Conservation (phyloP, 1,284 basidiomycete species). For the Rhodotorula sp. region DNA sequence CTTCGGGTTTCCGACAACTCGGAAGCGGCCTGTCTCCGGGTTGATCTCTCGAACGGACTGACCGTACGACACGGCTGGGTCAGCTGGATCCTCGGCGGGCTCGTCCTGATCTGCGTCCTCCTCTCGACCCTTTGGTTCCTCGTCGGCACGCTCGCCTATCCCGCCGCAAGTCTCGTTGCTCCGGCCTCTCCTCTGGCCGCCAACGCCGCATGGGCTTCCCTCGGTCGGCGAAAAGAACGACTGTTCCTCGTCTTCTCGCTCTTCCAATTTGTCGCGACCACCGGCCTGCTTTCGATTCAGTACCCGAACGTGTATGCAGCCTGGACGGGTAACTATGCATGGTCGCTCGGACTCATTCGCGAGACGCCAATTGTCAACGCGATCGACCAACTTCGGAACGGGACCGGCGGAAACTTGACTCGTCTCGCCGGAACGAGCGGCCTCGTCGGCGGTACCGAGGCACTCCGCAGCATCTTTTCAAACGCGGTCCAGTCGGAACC, state of each 20-base stretch:
- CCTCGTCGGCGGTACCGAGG: conserved; percentile 44
- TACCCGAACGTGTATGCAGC: conserved; percentile 78
- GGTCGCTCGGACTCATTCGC: conserved; percentile 80
- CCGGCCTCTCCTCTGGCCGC: conserved; percentile 6
- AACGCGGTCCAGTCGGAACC: conserved; percentile 53
- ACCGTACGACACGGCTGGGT: conserved; percentile 72
- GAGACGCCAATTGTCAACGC: conserved; percentile 66
- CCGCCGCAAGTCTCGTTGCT: conserved; percentile 44
- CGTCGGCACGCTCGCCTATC: conserved; percentile 46
- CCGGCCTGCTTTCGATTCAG: conserved; percentile 76
- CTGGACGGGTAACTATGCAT: conserved; percentile 74
- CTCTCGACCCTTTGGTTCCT: conserved; percentile 59
- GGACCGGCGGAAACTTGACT: conserved; percentile 72
- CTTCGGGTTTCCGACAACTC: conserved; percentile 64
- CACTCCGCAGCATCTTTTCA: conserved; percentile 30
- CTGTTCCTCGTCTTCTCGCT: conserved; percentile 78
- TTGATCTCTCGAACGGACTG: conserved; percentile 87
- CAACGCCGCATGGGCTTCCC: conserved; percentile 23
- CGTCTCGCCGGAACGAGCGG: conserved; percentile 62
- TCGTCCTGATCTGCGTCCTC: conserved; percentile 67
- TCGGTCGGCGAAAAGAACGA: conserved; percentile 51
- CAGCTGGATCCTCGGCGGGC: conserved; percentile 69
- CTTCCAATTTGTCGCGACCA: conserved; percentile 75
- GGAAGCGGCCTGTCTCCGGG: conserved; percentile 82
- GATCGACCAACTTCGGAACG: conserved; percentile 74